Evolutionary conservation across 805 yeast species (phyloP).

Genomic region (Schizosaccharomyces japonicus): DNA sequence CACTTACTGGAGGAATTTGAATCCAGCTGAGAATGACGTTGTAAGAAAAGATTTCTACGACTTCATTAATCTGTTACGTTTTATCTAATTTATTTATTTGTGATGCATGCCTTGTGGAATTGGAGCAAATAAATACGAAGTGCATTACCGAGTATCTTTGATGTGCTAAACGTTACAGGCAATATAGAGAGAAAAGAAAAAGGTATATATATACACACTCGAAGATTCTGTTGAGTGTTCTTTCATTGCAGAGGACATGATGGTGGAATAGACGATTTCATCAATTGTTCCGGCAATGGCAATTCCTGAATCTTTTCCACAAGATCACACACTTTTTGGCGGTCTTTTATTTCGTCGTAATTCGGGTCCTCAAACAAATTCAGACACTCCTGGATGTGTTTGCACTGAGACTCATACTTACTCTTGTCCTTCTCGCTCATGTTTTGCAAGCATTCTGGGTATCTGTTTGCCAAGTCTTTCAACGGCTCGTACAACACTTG

Average conservation of each 20-base stretch:
- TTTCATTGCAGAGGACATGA: background rate
- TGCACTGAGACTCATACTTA: background rate
- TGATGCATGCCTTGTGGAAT: too few species aligned
- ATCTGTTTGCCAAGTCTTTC: constrained; percentile 51
- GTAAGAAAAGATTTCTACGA: too few species aligned
- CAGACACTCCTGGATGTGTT: background rate
- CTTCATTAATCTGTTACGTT: too few species aligned
- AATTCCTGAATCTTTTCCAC: background rate
- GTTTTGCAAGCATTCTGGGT: constrained; percentile 10
- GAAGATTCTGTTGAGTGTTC: too few species aligned
- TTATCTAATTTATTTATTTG: too few species aligned
- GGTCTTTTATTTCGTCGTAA: background rate
- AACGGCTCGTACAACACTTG: constrained; percentile 73
- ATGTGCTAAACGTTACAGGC: too few species aligned
- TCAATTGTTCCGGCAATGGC: background rate
- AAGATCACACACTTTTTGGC: background rate
- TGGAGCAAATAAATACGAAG: too few species aligned
- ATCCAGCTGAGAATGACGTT: too few species aligned
- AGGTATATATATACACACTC: too few species aligned
- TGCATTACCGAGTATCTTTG: too few species aligned
- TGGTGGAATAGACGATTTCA: background rate
- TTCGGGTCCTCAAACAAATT: background rate
- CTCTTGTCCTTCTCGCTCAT: background rate
- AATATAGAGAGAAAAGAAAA: too few species aligned
- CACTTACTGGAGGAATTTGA: too few species aligned